Conservation (phyloP, 1,139 yeast genomes). For the Blastobotrys ciferrii region DNA sequence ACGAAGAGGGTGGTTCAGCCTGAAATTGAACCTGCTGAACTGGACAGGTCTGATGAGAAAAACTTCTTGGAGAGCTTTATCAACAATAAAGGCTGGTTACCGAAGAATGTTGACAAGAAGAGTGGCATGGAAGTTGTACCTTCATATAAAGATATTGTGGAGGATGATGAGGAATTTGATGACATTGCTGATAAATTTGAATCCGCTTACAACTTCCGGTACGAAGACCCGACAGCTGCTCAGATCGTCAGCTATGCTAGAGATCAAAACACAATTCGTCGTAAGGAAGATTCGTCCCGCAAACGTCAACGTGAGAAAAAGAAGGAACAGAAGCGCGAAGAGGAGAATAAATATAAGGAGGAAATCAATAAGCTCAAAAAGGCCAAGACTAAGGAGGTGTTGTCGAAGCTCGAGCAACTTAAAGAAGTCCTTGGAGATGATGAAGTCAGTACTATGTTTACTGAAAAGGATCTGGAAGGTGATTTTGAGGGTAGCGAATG, state of each 20-base stretch:
- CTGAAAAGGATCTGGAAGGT: conserved; percentile 72
- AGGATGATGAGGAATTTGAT: conserved; percentile 85
- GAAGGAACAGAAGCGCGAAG: conserved; percentile 52
- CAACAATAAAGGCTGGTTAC: conserved; percentile 85
- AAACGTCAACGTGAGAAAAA: conserved; percentile 79
- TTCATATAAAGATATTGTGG: conserved; percentile 47
- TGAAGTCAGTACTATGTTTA: conserved; percentile 60
- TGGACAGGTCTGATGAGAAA: conserved; percentile 49
- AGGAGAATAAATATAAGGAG: conserved; percentile 55
- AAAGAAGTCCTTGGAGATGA: conserved; percentile 84
- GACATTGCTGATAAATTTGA: conserved; percentile 90
- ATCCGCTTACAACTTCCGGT: conserved; percentile 89
- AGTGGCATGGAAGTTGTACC: conserved; percentile 53
- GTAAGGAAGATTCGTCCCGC: conserved; percentile 71
- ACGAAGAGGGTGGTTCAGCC: conserved; percentile 51
- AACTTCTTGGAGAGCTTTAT: conserved; percentile 72
- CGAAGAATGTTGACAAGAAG: conserved; percentile 48
- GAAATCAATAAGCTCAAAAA: conserved; percentile 70
- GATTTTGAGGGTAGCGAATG: conserved; percentile 91
- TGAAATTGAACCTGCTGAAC: conserved; percentile 35
- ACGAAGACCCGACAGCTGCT: conserved; percentile 86
- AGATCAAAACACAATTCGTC: conserved; percentile 85
- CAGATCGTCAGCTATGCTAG: conserved; percentile 97
- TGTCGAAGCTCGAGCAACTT: conserved; percentile 72
- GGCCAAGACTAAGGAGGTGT: conserved; percentile 70